Conservation (phyloP, 1,284 basidiomycete species). For the Irpex sp. region DNA sequence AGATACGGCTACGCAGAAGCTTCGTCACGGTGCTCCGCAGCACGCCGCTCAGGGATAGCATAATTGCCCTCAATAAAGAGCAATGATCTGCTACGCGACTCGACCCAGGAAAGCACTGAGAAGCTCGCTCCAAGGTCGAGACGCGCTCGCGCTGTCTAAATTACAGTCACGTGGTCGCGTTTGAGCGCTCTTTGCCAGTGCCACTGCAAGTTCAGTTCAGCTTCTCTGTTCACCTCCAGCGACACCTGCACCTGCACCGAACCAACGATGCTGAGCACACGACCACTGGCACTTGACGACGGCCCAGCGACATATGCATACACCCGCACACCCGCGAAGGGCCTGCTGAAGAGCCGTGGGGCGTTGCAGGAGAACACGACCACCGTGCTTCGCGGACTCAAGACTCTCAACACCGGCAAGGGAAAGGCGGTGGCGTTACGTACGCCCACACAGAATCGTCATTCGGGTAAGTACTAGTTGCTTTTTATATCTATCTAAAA, state of each 20-base stretch:
- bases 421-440: no score
- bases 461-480: background rate
- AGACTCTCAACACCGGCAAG: no score
- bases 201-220: background rate
- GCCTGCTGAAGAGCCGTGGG: constrained; percentile 28
- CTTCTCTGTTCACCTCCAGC: background rate
- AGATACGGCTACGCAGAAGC: no score
- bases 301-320: constrained; percentile 23
- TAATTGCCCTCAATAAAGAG: no score
- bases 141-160: background rate
- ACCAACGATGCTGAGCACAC: constrained; percentile 37
- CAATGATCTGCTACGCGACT: no score
- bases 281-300: constrained; percentile 32
- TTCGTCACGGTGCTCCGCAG: no score
- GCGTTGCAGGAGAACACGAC: no score
- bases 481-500: background rate
- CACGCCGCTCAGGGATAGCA: no score
- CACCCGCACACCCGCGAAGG: constrained; percentile 50
- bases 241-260: background rate
- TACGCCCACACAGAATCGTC: background rate
- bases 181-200: background rate
- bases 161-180: background rate
- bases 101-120: no score
- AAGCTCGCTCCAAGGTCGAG: no score
- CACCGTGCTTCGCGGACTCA: no score